Percentiles rank a stretch among this genome's conserved stretches.
phyloP scores from a whole-genome alignment of 495 filamentous ascomycete genomes.

The Gamarada debralockiae region DNA sequence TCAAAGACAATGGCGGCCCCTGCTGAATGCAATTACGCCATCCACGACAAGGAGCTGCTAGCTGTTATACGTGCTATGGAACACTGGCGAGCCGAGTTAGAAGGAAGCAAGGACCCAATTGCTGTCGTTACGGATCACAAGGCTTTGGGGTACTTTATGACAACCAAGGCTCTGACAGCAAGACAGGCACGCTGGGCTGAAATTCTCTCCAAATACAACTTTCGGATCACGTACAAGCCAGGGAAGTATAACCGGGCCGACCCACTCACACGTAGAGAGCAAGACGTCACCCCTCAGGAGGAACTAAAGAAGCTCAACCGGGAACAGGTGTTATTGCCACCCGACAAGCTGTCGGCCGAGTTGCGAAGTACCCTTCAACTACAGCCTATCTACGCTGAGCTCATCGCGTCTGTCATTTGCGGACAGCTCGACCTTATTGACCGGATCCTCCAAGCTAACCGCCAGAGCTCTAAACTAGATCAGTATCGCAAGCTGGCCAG shows the following conservation, averaged over 20 bases:
- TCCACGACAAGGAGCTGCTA: conserved; percentile 30
- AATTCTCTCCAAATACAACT: not conserved
- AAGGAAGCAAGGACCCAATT: not conserved
- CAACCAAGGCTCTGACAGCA: too few relatives aligned
- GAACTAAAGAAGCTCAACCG: too few relatives aligned
- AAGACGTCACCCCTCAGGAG: not conserved
- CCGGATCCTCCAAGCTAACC: not conserved
- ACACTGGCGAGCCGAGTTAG: not conserved
- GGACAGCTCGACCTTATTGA: too few relatives aligned
- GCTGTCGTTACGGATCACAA: not conserved
- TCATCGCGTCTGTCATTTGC: too few relatives aligned
- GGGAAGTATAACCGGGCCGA: not conserved
- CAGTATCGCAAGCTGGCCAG: not conserved
- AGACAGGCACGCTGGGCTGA: not conserved
- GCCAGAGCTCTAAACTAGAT: not conserved
- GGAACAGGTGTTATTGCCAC: too few relatives aligned
- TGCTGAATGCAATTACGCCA: conserved; percentile 31
- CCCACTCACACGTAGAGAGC: not conserved
- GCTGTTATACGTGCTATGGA: conserved; percentile 12
- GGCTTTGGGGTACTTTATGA: not conserved
- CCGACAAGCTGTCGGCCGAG: too few relatives aligned
- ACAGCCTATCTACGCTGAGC: too few relatives aligned
- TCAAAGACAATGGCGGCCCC: conserved; percentile 24
- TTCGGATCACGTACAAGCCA: not conserved
- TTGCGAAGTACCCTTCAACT: too few relatives aligned